phyloP scores from a whole-genome alignment of 805 yeast genomes.

The Middelhovenomyces tepae region DNA sequence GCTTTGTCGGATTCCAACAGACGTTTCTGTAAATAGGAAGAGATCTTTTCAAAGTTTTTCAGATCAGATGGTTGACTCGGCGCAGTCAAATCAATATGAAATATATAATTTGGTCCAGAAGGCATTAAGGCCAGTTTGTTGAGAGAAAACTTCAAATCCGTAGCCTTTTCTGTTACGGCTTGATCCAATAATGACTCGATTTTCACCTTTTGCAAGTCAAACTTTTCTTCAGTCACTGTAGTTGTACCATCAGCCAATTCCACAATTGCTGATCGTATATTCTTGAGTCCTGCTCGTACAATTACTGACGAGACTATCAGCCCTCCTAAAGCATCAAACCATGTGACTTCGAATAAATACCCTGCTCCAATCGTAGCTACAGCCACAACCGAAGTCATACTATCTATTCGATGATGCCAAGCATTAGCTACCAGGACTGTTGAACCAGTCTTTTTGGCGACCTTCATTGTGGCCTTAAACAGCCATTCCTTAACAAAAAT shows the following conservation, averaged over 20 bases:
- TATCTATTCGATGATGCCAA: slow-evolving; percentile 97
- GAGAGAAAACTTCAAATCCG: slow-evolving; percentile 8
- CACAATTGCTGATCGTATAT: slow-evolving; percentile 57
- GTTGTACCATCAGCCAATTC: slow-evolving; percentile 62
- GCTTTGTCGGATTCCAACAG: no score
- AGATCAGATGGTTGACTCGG: slow-evolving; percentile 7
- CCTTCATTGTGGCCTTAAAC: slow-evolving; percentile 69
- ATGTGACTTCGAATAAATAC: slow-evolving; percentile 61
- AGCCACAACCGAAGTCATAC: slow-evolving; percentile 86
- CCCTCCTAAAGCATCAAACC: slow-evolving; percentile 93
- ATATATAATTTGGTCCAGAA: slow-evolving; percentile 17
- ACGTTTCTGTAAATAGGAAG: slow-evolving; percentile 3
- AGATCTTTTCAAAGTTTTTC: slow-evolving; percentile 6
- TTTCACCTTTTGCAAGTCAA: slow-evolving; percentile 7
- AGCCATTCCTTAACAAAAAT: slow-evolving; percentile 83
- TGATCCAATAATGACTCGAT: slow-evolving; percentile 9
- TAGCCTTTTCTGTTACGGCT: slow-evolving; percentile 2
- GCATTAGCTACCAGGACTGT: slow-evolving; percentile 93
- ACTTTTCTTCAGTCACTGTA: slow-evolving; percentile 3
- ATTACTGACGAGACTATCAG: slow-evolving; percentile 73
- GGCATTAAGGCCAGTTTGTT: slow-evolving; percentile 15
- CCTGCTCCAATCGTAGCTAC: slow-evolving; percentile 82
- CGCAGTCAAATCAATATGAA: slow-evolving; percentile 7
- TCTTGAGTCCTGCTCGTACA: slow-evolving; percentile 74
- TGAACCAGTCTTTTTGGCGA: slow-evolving; percentile 71